Percentiles rank a stretch among this genome's conserved stretches.
phyloP scores from a whole-genome alignment of 1,284 basidiomycete species.

The Xerocomus amazonicus region DNA sequence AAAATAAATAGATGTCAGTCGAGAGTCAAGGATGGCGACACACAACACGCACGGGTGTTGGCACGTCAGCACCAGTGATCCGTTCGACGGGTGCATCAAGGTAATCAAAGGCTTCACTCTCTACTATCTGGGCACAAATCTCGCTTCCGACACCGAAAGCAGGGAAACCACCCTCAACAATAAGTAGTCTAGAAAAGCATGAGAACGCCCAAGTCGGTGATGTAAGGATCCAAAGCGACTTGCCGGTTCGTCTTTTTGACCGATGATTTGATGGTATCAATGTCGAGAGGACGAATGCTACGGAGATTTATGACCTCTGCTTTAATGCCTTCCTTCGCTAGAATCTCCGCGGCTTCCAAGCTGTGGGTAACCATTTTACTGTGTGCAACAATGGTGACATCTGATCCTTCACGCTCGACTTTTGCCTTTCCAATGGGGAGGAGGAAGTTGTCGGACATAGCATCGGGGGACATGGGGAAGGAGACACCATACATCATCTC shows the following conservation, averaged over 20 bases:
- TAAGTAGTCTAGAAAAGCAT: slow-evolving; percentile 62
- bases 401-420: slow-evolving; percentile 89
- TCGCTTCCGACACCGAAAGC: slow-evolving; percentile 98
- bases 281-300: slow-evolving; percentile 93
- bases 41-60: slow-evolving; percentile 83
- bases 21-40: not conserved
- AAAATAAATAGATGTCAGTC: slow-evolving; percentile 6
- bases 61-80: slow-evolving; percentile 95
- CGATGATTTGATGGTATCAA: slow-evolving; percentile 92
- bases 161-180: slow-evolving; percentile 98
- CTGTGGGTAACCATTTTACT: slow-evolving; percentile 94
- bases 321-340: slow-evolving; percentile 96
- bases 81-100: slow-evolving; percentile 98
- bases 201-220: slow-evolving; percentile 4
- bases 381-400: slow-evolving; percentile 96
- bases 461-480: slow-evolving; percentile 94
- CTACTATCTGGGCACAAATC: slow-evolving; percentile 94
- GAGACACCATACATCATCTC: slow-evolving; percentile 98
- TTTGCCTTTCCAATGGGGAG: slow-evolving; percentile 98
- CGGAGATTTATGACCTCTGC: slow-evolving; percentile 99
- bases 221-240: slow-evolving; percentile 10
- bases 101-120: slow-evolving; percentile 95
- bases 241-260: slow-evolving; percentile 98
- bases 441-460: slow-evolving; percentile 92
- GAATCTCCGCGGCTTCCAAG: slow-evolving; percentile 87